Conservation (phyloP, 352 stramenopile species). For the Pythium aphanidermatum region DNA sequence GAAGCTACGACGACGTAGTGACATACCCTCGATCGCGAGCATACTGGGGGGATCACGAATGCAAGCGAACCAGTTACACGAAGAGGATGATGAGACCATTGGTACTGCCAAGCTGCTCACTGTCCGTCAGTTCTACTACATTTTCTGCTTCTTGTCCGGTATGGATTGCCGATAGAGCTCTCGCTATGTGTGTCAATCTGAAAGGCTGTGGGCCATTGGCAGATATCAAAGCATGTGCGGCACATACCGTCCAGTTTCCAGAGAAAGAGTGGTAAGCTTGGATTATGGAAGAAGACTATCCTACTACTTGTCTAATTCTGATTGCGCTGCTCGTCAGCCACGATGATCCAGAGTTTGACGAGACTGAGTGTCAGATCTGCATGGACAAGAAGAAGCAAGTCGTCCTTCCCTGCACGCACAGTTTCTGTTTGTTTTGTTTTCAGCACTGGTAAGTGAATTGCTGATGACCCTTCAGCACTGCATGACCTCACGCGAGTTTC, state of each 20-base stretch:
- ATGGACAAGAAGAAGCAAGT: conserved; percentile 85
- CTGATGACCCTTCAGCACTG: no score
- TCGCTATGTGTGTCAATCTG: no score
- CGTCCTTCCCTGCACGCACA: conserved; percentile 63
- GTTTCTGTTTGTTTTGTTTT: conserved; percentile 74
- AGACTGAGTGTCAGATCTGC: conserved; percentile 79
- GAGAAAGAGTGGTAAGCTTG: conserved; percentile 25
- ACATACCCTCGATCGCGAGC: conserved; percentile 21
- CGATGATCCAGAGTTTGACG: conserved; percentile 49
- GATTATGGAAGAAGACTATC: neutral
- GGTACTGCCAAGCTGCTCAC: conserved; percentile 58
- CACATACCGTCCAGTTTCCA: conserved; percentile 52
- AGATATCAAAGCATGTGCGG: conserved; percentile 62
- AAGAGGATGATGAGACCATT: conserved; percentile 34
- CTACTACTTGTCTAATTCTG: neutral
- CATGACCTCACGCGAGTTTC: no score
- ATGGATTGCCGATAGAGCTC: no score
- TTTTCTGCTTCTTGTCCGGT: conserved; percentile 74
- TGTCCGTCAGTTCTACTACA: conserved; percentile 75
- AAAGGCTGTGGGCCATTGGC: no score
- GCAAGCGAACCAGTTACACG: neutral
- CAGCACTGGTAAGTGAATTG: conserved; percentile 64
- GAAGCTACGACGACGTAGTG: conserved; percentile 53
- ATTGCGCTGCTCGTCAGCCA: conserved; percentile 2
- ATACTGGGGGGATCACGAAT: conserved; percentile 2